phyloP scores from a whole-genome alignment of 139 green algal species.

The Edaphochlamys debaryana region DNA sequence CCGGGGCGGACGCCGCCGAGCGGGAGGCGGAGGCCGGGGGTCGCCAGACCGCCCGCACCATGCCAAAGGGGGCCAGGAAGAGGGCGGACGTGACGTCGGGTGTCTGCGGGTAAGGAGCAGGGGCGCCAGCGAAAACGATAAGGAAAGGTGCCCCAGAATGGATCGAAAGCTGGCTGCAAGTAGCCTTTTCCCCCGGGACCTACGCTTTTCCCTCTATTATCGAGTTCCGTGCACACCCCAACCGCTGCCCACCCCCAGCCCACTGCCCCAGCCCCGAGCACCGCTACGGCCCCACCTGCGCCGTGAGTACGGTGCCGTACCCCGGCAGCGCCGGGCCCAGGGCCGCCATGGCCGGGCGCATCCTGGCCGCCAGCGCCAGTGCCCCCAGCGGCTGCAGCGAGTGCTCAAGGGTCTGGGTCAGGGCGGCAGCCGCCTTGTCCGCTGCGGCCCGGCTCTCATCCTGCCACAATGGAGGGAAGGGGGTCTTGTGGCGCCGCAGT shows the following conservation, averaged over 20 bases:
- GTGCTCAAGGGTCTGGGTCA: background rate
- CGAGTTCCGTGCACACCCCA: too few species aligned
- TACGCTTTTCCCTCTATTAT: too few species aligned
- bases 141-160: too few species aligned
- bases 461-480: background rate
- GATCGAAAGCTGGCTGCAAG: too few species aligned
- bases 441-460: background rate
- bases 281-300: background rate
- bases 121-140: too few species aligned
- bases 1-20: background rate
- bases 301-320: background rate
- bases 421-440: background rate
- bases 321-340: background rate
- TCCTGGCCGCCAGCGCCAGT: background rate
- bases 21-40: too few species aligned
- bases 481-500: too few species aligned
- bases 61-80: constrained; percentile 1
- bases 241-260: too few species aligned
- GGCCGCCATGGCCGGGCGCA: background rate
- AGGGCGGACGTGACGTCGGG: background rate
- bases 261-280: background rate
- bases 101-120: background rate
- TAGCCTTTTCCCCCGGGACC: too few species aligned
- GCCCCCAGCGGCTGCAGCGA: background rate
- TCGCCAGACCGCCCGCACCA: background rate